Conservation (phyloP, 192 early-diverging fungal species). For the Powellomyces hirtus region DNA sequence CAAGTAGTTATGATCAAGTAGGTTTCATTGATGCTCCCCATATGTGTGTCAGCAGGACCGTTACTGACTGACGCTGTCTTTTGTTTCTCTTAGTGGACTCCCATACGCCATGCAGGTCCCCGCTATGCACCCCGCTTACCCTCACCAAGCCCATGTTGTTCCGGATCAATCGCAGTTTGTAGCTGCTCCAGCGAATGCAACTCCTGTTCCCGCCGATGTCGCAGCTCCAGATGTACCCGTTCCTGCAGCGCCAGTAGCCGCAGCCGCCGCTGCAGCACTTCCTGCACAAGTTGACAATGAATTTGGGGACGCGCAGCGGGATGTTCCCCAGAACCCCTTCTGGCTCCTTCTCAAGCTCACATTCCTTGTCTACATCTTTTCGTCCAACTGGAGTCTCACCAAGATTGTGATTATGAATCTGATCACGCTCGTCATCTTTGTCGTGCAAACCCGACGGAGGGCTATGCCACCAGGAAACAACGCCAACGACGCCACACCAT, state of each 20-base stretch:
- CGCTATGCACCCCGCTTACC: neutral
- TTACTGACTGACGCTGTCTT: neutral
- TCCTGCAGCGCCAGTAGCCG: neutral
- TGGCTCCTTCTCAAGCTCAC: conserved; percentile 63
- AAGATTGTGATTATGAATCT: conserved; percentile 57
- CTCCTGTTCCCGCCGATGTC: too few species aligned
- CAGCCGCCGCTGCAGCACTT: neutral
- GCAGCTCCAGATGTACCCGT: neutral
- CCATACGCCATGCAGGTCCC: conserved; percentile 30
- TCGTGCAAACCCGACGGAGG: conserved; percentile 35
- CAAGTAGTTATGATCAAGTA: conserved; percentile 38
- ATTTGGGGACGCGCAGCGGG: conserved; percentile 24
- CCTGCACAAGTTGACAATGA: conserved; percentile 23
- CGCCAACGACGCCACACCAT: neutral
- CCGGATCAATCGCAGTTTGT: neutral
- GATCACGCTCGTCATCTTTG: conserved; percentile 55
- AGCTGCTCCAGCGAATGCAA: neutral
- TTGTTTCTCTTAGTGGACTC: conserved; percentile 20
- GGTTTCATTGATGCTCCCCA: neutral
- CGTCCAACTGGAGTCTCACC: conserved; percentile 58
- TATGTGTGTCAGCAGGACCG: neutral
- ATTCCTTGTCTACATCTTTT: conserved; percentile 59
- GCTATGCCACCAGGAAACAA: neutral
- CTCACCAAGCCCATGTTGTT: neutral
- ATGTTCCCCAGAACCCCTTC: conserved; percentile 38